These are phyloP conservation scores for Dictyostelium capitatum DNA, from an alignment of 78 protist species.

Conservation along the genomic window DNA sequence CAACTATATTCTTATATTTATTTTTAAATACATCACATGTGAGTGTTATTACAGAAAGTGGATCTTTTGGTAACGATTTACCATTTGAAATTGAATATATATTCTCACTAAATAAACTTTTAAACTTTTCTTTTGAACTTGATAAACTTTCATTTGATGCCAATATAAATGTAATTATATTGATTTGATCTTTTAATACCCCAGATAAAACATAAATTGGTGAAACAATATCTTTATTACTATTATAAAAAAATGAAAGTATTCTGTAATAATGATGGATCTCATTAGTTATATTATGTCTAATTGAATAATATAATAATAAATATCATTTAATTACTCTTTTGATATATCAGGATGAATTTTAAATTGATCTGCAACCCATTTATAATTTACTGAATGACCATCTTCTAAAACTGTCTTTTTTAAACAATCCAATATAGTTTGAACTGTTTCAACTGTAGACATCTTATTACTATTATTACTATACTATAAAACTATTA, in stretches of 20 bases:
- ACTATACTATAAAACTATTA: not conserved
- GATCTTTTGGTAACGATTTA: slow-evolving; percentile 34
- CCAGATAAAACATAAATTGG: slow-evolving; percentile 62
- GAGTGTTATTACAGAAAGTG: slow-evolving; percentile 1
- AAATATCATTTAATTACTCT: slow-evolving; percentile 43
- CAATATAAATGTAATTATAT: slow-evolving; percentile 9
- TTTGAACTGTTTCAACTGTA: not conserved
- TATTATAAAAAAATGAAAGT: slow-evolving; percentile 29
- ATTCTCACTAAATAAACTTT: slow-evolving; percentile 4
- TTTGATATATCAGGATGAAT: slow-evolving; percentile 58
- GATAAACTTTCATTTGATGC: slow-evolving; percentile 5
- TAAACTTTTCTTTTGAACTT: slow-evolving; percentile 44
- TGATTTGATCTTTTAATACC: slow-evolving; percentile 22
- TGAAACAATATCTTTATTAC: slow-evolving; percentile 6
- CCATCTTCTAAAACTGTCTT: slow-evolving; percentile 16
- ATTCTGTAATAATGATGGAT: not conserved
- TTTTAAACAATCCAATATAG: slow-evolving; percentile 12
- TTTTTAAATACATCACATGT: not conserved
- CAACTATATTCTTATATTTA: slow-evolving; percentile 31
- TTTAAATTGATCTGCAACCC: slow-evolving; percentile 34
- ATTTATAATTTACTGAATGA: slow-evolving; percentile 35
- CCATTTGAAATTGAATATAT: slow-evolving; percentile 60
- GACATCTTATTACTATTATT: not conserved
- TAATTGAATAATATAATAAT: too few relatives aligned
- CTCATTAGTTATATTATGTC: not conserved